Evolutionary conservation across 129 eudicot genomes (phyloP), one percentile per base, ranked within the genome.

Genomic region (Ambrosia artemisiifolia): DNA sequence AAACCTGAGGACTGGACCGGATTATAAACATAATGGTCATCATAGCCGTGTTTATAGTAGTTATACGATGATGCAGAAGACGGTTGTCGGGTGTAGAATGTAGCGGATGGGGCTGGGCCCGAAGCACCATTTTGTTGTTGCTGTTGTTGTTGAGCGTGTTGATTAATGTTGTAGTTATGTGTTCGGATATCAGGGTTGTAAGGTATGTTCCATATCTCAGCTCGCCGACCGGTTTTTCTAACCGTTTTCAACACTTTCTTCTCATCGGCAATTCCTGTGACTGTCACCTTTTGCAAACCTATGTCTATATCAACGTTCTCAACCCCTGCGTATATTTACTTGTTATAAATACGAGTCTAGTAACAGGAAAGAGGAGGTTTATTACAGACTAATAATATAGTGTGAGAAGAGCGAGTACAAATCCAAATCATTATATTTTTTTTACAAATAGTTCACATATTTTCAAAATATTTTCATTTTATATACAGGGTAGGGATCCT

Each of bases 1-100:
- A 86, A 61, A 72, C 63, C 28, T 70, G 74, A 65, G 9, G 63
- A 18, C 72, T 77, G 61, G 7, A 33, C 13, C 66, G 70, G 71
- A n/a, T 60, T 40, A 53, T 75, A 75, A 67, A 56, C 63, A 61
- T 69, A 30, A 33, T 70, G 80, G 7, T 67, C 71, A 44, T 83
- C 86, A 60, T 88, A 88, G 2, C 97, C 97, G 46, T 91, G 97
- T 74, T 91, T 91, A 79, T 81, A 82, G 83, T 91, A 91, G 69
- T 91, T 91, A 71, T 91, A 88, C 11, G 90, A 74, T 0, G 97
- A 91, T 1, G 80, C 73, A 1, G 88, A 51, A 16, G 88, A 43
- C 10, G 84, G 79, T 16, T 79, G 89, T 18, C 71, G 63, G 11
- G 81, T 61, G 67, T 68, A 67, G 65, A 78, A 78, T 24, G 86